phyloP scores from a whole-genome alignment of 768 basidiomycete species.

The Russula earlei region DNA sequence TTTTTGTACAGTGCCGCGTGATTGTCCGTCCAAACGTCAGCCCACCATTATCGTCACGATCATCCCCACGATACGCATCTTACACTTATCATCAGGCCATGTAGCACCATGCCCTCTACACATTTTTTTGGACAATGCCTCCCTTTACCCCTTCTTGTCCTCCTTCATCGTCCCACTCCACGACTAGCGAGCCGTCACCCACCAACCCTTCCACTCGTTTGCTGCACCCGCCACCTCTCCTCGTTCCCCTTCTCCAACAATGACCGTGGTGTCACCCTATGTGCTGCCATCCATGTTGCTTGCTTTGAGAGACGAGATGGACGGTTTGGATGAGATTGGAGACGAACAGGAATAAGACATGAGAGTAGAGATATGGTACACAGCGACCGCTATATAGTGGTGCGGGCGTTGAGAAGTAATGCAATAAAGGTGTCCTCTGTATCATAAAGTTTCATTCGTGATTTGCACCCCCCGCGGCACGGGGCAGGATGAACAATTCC shows the following conservation, averaged over 20 bases:
- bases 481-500: background rate
- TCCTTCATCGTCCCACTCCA: background rate
- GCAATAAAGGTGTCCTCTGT: constrained; percentile 19
- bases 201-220: constrained; percentile 11
- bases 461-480: background rate
- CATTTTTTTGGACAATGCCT: constrained; percentile 15
- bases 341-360: background rate
- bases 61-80: background rate
- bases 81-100: constrained; percentile 1
- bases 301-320: background rate
- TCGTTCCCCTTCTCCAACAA: background rate
- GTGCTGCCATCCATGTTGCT: background rate
- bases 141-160: constrained; percentile 2
- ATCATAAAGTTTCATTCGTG: constrained; percentile 3
- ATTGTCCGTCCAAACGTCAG: constrained; percentile 9
- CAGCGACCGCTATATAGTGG: constrained; percentile 15
- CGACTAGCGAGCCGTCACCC: background rate
- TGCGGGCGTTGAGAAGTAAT: constrained; percentile 20
- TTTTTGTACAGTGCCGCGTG: constrained; percentile 70
- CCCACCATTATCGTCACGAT: background rate
- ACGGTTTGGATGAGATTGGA: background rate
- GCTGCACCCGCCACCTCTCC: background rate
- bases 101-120: constrained; percentile 1
- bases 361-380: constrained; percentile 15
- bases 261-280: background rate